Percentiles rank a stretch among this genome's conserved stretches.
Conservation (phyloP, 129 eudicot genomes). For the Erigeron canadensis region DNA sequence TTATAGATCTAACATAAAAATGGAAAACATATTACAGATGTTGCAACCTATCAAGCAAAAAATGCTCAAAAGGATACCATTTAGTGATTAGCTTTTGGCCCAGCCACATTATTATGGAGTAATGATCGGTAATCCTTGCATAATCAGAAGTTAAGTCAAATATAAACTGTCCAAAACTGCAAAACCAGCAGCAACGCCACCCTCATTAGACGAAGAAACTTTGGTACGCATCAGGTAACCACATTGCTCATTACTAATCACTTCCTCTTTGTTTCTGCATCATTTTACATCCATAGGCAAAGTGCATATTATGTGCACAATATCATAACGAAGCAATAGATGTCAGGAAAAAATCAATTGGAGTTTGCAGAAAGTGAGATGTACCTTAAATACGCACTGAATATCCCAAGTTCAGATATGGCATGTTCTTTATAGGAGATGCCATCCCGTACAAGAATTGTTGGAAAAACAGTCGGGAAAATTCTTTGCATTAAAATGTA, state of each 20-base stretch:
- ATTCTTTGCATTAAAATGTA: constrained; percentile 97
- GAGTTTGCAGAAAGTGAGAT: not conserved
- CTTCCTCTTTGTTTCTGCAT: constrained; percentile 65
- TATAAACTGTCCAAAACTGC: constrained; percentile 94
- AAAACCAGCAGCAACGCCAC: constrained; percentile 96
- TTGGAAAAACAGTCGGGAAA: constrained; percentile 64
- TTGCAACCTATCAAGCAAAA: constrained; percentile 15
- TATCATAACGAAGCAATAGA: not conserved
- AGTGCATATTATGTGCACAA: not conserved
- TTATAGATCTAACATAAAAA: constrained; percentile 8
- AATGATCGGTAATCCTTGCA: constrained; percentile 9
- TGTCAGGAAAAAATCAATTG: not conserved
- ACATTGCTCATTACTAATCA: constrained; percentile 52
- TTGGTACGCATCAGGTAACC: constrained; percentile 97
- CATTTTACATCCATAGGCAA: not conserved
- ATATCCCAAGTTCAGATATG: constrained; percentile 87
- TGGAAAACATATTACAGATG: constrained; percentile 20
- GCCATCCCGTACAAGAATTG: constrained; percentile 75
- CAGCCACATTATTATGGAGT: constrained; percentile 12
- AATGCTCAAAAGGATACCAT: not conserved
- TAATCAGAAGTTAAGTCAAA: constrained; percentile 42
- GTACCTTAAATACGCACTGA: constrained; percentile 80
- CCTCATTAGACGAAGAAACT: constrained; percentile 90
- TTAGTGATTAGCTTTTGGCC: constrained; percentile 16
- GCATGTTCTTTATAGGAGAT: constrained; percentile 70